Conservation (phyloP, 352 stramenopile species). For the Phytophthora sansomeana region DNA sequence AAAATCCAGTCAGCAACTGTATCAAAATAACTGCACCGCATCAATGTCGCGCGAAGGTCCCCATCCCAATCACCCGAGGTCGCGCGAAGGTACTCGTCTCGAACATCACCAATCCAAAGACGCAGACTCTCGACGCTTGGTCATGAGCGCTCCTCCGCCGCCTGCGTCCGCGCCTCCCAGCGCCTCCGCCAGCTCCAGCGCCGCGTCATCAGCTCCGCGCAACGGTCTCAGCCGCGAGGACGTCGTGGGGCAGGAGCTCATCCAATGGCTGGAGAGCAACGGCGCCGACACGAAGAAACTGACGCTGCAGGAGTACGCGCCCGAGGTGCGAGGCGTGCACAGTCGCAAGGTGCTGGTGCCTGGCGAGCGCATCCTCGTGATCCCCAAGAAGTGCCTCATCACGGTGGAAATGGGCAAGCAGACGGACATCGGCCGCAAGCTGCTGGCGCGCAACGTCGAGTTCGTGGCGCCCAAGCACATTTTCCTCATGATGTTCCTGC, state of each 20-base stretch:
- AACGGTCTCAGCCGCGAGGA: slow-evolving; percentile 38
- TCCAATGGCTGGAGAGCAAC: slow-evolving; percentile 77
- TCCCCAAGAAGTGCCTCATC: slow-evolving; percentile 97
- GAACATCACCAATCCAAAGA: no score
- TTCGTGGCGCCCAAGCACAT: slow-evolving; percentile 99
- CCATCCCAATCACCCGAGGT: no score
- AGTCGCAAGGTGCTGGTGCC: slow-evolving; percentile 86
- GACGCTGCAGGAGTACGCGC: slow-evolving; percentile 88
- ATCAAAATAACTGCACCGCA: neutral
- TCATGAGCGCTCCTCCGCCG: slow-evolving; percentile 43
- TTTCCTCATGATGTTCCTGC: slow-evolving; percentile 99
- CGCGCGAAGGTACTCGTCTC: no score
- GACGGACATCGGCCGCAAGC: slow-evolving; percentile 94
- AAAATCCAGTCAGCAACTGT: neutral
- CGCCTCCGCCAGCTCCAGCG: neutral
- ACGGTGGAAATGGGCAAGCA: slow-evolving; percentile 99
- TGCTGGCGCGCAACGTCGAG: slow-evolving; percentile 94
- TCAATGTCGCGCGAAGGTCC: no score
- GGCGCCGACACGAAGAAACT: slow-evolving; percentile 85
- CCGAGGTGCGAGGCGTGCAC: slow-evolving; percentile 94
- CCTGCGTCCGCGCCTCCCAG: slow-evolving; percentile 5
- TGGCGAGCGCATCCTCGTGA: slow-evolving; percentile 90
- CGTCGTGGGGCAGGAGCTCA: slow-evolving; percentile 68
- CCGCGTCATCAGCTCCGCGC: slow-evolving; percentile 2
- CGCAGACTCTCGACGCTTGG: slow-evolving; percentile 18